phyloP scores from a whole-genome alignment of 257 asterid species.

The Nicotiana undulata region DNA sequence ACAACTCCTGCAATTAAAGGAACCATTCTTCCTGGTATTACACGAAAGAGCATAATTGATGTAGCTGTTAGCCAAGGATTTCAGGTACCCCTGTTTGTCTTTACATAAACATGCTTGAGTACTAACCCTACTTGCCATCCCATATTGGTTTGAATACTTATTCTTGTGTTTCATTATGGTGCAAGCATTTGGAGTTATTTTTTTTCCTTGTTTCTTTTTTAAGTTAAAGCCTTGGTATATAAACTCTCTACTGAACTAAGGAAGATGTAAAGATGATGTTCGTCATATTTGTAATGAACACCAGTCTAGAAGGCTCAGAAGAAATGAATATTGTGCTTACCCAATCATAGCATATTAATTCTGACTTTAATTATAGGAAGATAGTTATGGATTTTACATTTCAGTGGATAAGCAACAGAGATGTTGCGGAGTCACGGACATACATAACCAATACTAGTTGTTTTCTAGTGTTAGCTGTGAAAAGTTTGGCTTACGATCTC shows the following conservation, averaged over 20 bases:
- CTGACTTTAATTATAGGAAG: no score
- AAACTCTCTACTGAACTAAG: background rate
- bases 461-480: background rate
- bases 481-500: background rate
- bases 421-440: background rate
- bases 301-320: background rate
- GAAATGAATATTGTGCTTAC: background rate
- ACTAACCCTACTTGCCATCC: background rate
- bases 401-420: background rate
- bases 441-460: background rate
- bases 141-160: background rate
- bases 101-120: background rate
- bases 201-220: background rate
- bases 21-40: slow-evolving; percentile 46
- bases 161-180: background rate
- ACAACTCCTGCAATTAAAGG: slow-evolving; percentile 42
- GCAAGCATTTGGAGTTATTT: background rate
- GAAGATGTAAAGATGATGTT: background rate
- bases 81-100: slow-evolving; percentile 18
- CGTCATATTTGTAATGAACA: background rate
- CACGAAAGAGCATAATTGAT: slow-evolving; percentile 45
- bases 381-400: background rate
- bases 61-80: slow-evolving; percentile 40
- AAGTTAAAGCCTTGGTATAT: background rate
- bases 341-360: background rate